Evolutionary conservation across 1,284 basidiomycete species (phyloP).

Genomic region (Moesziomyces antarcticus): DNA sequence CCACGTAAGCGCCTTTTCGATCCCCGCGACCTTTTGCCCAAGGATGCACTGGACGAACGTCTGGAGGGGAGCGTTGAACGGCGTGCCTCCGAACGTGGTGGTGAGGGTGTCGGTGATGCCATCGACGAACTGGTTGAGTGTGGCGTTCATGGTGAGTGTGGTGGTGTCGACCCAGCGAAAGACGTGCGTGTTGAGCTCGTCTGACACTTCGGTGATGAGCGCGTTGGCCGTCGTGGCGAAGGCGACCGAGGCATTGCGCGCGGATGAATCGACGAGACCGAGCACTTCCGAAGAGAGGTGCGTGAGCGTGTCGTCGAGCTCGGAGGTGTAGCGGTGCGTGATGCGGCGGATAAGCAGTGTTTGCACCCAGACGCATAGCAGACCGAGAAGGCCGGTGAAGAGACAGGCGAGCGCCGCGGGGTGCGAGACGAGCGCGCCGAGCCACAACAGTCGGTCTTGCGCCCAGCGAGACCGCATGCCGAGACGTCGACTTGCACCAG

Average conservation of each 20-base stretch:
- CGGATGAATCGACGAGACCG: conserved; percentile 79
- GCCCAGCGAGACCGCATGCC: conserved; percentile 27
- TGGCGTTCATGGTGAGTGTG: conserved; percentile 81
- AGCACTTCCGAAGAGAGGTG: conserved; percentile 77
- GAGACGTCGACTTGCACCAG: conserved; percentile 8
- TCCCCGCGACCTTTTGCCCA: conserved; percentile 84
- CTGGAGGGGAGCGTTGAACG: conserved; percentile 50
- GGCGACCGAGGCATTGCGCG: conserved; percentile 76
- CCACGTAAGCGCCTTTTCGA: conserved; percentile 90
- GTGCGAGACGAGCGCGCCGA: conserved; percentile 87
- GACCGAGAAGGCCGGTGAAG: conserved; percentile 86
- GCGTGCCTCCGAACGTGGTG: conserved; percentile 77
- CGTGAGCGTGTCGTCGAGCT: conserved; percentile 71
- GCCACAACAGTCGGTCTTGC: conserved; percentile 74
- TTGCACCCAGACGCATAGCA: conserved; percentile 89
- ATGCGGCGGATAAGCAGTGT: conserved; percentile 72
- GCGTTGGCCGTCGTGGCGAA: conserved; percentile 83
- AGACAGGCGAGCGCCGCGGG: conserved; percentile 88
- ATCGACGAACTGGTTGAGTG: conserved; percentile 71
- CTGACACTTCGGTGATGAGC: conserved; percentile 77
- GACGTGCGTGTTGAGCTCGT: conserved; percentile 76
- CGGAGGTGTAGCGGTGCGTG: conserved; percentile 20
- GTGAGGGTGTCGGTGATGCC: conserved; percentile 65
- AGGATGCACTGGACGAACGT: conserved; percentile 75
- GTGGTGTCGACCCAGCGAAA: conserved; percentile 96